Conservation (phyloP, 176 grass and related monocot species). For the Ampelocalamus luodianensis region DNA sequence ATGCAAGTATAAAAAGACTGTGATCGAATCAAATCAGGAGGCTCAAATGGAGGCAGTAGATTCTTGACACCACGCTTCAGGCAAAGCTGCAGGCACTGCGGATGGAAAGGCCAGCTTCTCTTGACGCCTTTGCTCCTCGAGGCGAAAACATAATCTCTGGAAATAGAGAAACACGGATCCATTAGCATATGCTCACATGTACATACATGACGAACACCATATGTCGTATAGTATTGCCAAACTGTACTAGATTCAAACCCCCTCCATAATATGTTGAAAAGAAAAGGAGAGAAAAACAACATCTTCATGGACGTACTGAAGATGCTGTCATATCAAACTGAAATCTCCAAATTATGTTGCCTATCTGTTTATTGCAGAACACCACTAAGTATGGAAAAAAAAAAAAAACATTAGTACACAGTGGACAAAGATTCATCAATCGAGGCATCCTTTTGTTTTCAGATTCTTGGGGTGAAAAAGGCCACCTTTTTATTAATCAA, state of each 20-base stretch:
- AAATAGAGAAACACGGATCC: slow-evolving; percentile 45
- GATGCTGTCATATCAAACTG: slow-evolving; percentile 49
- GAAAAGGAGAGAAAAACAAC: slow-evolving; percentile 41
- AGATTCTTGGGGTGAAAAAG: slow-evolving; percentile 39
- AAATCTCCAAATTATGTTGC: slow-evolving; percentile 32
- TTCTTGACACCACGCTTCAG: slow-evolving; percentile 72
- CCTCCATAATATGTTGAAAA: slow-evolving; percentile 39
- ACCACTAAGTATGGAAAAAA: slow-evolving; percentile 19
- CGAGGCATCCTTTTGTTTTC: slow-evolving; percentile 50
- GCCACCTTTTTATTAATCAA: slow-evolving; percentile 45
- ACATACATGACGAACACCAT: slow-evolving; percentile 22
- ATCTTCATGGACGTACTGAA: slow-evolving; percentile 52
- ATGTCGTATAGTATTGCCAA: slow-evolving; percentile 27
- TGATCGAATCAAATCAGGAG: slow-evolving; percentile 65
- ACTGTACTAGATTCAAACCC: slow-evolving; percentile 46
- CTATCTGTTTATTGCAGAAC: slow-evolving; percentile 38
- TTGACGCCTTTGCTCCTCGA: slow-evolving; percentile 78
- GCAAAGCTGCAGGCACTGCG: slow-evolving; percentile 68
- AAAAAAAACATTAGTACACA: slow-evolving; percentile 36
- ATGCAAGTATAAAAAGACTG: slow-evolving; percentile 37
- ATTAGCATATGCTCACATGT: slow-evolving; percentile 54
- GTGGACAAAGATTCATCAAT: slow-evolving; percentile 48
- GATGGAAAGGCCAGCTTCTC: slow-evolving; percentile 79
- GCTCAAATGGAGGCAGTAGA: slow-evolving; percentile 87
- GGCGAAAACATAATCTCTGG: slow-evolving; percentile 84